Conservation (phyloP, 176 grass and related monocot genomes). For the Raddia distichophylla region DNA sequence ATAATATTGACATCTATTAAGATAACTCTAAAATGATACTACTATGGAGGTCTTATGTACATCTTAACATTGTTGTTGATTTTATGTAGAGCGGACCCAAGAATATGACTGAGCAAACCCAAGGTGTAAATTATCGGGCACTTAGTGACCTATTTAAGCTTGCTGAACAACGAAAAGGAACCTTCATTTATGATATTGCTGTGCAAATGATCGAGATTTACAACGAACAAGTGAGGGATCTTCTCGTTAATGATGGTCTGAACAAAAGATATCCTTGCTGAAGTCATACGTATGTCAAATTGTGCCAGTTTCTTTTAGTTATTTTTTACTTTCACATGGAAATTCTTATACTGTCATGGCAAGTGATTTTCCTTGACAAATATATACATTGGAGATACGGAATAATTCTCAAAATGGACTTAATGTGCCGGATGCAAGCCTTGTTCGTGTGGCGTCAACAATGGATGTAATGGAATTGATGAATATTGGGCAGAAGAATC, state of each 20-base stretch:
- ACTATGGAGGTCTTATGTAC: not conserved
- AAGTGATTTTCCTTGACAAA: constrained; percentile 67
- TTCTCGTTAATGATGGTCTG: constrained; percentile 80
- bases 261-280: constrained; percentile 97
- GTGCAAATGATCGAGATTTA: constrained; percentile 99
- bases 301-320: constrained; percentile 32
- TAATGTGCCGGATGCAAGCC: constrained; percentile 91
- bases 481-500: constrained; percentile 92
- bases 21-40: not conserved
- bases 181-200: constrained; percentile 86
- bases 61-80: constrained; percentile 36
- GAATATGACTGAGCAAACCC: constrained; percentile 83
- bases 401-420: constrained; percentile 96
- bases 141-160: constrained; percentile 90
- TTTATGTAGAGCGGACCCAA: constrained; percentile 87
- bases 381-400: constrained; percentile 85
- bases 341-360: not conserved
- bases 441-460: constrained; percentile 76
- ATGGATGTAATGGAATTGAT: constrained; percentile 93
- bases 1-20: constrained; percentile 6
- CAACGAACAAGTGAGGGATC: constrained; percentile 98
- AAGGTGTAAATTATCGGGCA: constrained; percentile 93
- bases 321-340: constrained; percentile 31
- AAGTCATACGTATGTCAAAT: constrained; percentile 35
- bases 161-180: constrained; percentile 82